Base-by-base conservation (phyloP, 176 grass and related monocot species). In the Puya raimondii region DNA sequence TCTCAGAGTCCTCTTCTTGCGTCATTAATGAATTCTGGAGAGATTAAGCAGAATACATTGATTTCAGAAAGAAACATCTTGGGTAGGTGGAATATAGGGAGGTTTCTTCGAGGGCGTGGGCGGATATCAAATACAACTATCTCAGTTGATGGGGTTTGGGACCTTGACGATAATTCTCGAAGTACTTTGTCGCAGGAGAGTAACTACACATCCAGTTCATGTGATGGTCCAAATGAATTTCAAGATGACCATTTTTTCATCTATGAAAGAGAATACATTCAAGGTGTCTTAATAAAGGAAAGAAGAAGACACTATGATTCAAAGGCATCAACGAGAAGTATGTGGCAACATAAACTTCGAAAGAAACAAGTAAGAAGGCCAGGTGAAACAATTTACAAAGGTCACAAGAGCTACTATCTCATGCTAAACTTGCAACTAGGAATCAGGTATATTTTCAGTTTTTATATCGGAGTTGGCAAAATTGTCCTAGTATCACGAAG, bases 351-450 rank as follows among this genome's bases (percentile, higher is more conserved):
- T 68, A 82, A 48, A 33, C 85, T 81, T 76, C 73, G 56, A 69
- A 91, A 74, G 4, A 42, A 42, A 80, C 88, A 78, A 76, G 16
- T 69, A 50, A 87, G 73, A 57, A 82, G 89, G 2, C 89, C 86
- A 61, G 81, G 91, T 71, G 89, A 97, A 79, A 92, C 72, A 79
- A 97, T 97, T 88, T 92, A 86, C 74, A 93, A 66, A 78, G 94
- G 89, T n/a, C 94, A 97, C 50, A 90, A 88, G 69, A 97, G 89
- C 80, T 97, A 97, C 78, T 97, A 83, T 65, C 70, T 97, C 56
- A 92, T 97, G 94, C 87, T 97, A 61, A 90, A 97, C 72, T 87
- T 97, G 67, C 94, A 97, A 84, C 89, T 97, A 12, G 94, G 94
- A 53, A 97, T 97, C 61, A 97, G 89, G 94, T 97, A 86, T 76